Base-by-base conservation (phyloP, 2,329 filamentous ascomycete genomes). In the Amauroascus verrucosus region DNA sequence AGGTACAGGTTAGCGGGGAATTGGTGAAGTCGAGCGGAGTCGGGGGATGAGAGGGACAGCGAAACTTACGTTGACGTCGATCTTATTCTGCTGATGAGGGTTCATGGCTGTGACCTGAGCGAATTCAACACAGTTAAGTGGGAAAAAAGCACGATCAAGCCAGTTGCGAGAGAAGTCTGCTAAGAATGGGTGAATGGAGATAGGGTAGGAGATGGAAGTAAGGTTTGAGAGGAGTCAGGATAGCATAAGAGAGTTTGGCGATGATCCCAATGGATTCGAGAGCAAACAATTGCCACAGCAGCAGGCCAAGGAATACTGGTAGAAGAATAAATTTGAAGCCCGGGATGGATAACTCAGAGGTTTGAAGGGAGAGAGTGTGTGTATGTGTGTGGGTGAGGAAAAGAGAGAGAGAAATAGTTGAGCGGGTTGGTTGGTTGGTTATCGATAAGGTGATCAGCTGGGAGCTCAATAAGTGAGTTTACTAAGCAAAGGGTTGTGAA, bases 11-110 rank as follows among this genome's bases (percentile, higher is more conserved):
- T 45, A 63, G 54, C 48, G 41, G 46, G 45, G 47, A 18, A 44
- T 18, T 11, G 8, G 9, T 28, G 37, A 7, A 16, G 11, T 43
- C 13, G 40, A 49, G 20, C 24, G 24, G 7, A 40, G 44, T 4
- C 37, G 28, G 46, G 7, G 16, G n/a, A n/a, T n/a, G n/a, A 20
- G 41, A 22, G 6, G 8, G n/a, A 20, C 24, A 13, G 24, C 11
- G 14, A n/a, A 56, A 80, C 87, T 76, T 76, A 96, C 93, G 77
- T 81, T 90, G 74, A 96, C 80, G 74, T 98, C 93, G 65, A 97
- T 80, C 79, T 98, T 97, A 80, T 96, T 96, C 80, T 95, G 90
- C 79, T 96, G 88, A 71, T 90, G 88, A 63, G 91, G 91, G 72
- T 96, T 96, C 88, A 97, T 94, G 60, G 63, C 77, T 71, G 57